These are phyloP conservation scores for Panus rudis DNA, from an alignment of 768 basidiomycete genomes.

Conservation along the genomic window DNA sequence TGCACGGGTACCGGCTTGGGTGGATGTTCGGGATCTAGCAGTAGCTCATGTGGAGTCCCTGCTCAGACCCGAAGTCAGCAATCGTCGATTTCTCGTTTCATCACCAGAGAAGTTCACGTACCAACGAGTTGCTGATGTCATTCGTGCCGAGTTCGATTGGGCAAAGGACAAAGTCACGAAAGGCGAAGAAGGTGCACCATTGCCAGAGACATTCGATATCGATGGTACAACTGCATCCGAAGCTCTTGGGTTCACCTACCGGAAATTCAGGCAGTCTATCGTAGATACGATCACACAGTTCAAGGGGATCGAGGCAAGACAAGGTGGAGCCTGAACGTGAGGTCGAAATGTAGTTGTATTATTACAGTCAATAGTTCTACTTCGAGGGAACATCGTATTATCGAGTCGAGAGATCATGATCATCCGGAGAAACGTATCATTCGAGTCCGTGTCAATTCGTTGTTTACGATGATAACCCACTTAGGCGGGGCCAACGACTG, in stretches of 20 bases:
- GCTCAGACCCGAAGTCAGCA: conserved; percentile 5
- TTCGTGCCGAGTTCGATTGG: conserved; percentile 8
- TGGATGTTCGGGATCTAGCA: conserved; percentile 12
- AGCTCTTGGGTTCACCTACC: conserved; percentile 2
- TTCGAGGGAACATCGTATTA: too few relatives aligned
- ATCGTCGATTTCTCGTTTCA: conserved; percentile 4
- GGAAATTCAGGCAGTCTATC: conserved; percentile 3
- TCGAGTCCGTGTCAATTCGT: not conserved
- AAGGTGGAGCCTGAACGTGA: too few relatives aligned
- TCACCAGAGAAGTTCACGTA: conserved; percentile 3
- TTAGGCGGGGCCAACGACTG: conserved; percentile 24
- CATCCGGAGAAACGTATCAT: too few relatives aligned
- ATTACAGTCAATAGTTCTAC: too few relatives aligned
- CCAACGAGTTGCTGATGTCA: conserved; percentile 1
- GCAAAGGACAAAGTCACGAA: conserved; percentile 2
- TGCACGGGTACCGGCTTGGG: not conserved
- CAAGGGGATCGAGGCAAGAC: not conserved
- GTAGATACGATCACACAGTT: conserved; percentile 1
- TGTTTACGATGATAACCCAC: not conserved
- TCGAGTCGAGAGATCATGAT: too few relatives aligned
- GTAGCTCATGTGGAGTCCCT: conserved; percentile 9
- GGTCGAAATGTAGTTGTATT: too few relatives aligned
- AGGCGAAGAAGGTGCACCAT: not conserved
- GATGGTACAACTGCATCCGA: conserved; percentile 3
- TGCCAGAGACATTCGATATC: not conserved